Conservation (phyloP, 2,329 filamentous ascomycete genomes). For the Diplodia corticola region DNA sequence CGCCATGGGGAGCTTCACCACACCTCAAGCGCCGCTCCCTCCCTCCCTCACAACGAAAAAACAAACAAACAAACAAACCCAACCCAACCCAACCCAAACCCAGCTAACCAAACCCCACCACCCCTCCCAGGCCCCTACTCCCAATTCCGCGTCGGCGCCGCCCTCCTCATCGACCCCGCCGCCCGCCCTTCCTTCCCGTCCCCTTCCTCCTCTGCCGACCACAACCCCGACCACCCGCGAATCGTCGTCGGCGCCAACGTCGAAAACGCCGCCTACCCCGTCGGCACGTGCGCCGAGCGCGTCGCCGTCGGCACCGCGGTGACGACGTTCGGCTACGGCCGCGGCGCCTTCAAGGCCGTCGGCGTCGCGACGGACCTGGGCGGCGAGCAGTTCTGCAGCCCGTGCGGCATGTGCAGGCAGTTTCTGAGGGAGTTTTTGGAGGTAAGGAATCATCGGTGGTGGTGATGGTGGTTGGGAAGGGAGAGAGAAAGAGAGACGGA, state of each 20-base stretch:
- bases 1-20: no score
- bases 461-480: background rate
- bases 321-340: conserved; percentile 47
- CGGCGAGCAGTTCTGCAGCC: conserved; percentile 47
- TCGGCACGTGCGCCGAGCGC: conserved; percentile 92
- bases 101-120: no score
- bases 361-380: conserved; percentile 81
- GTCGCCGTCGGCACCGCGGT: conserved; percentile 82
- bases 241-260: conserved; percentile 70
- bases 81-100: background rate
- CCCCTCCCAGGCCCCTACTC: conserved; percentile 70
- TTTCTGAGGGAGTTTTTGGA: conserved; percentile 57
- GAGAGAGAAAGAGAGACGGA: background rate
- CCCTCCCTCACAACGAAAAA: no score
- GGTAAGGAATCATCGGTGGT: background rate
- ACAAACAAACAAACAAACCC: background rate
- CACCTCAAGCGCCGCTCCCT: no score
- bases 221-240: conserved; percentile 47
- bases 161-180: conserved; percentile 58
- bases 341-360: conserved; percentile 67
- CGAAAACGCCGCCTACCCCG: conserved; percentile 90
- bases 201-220: background rate
- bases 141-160: conserved; percentile 84
- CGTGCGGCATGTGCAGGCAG: conserved; percentile 95
- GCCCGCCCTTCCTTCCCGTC: background rate